A percentile compares a stretch with the other conserved stretches of the same genome.
These are phyloP conservation scores for Chlamydomonas sp. DNA, from an alignment of 139 green algal species.

Conservation along the genomic window DNA sequence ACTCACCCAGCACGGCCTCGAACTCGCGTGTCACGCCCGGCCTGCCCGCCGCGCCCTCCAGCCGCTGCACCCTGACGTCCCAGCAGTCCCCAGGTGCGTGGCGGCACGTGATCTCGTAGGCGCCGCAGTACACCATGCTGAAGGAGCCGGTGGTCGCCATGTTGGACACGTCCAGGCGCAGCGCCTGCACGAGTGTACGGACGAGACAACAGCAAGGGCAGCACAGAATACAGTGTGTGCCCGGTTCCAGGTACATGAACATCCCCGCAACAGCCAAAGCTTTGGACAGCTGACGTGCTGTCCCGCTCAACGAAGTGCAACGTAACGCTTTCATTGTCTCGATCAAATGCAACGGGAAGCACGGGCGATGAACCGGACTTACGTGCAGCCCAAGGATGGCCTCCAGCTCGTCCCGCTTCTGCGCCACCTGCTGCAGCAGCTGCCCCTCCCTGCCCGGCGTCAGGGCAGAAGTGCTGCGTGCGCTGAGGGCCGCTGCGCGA, in stretches of 20 bases:
- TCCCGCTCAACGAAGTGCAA: not conserved
- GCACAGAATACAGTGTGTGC: not conserved
- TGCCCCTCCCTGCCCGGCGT: conserved; percentile 7
- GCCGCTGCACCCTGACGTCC: not conserved
- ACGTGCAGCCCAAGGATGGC: conserved; percentile 40
- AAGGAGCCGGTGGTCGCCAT: conserved; percentile 11
- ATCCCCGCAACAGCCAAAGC: not conserved
- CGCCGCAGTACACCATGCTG: not conserved
- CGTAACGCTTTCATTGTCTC: not conserved
- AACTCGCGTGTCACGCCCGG: not conserved
- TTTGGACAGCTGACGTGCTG: not conserved
- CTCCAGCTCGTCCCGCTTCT: conserved; percentile 31
- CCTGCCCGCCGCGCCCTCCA: not conserved
- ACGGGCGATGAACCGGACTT: not conserved
- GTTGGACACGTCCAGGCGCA: conserved; percentile 2
- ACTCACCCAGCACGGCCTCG: not conserved
- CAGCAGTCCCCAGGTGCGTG: not conserved
- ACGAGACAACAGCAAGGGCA: not conserved
- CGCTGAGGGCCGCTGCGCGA: not conserved
- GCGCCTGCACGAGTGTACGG: not conserved
- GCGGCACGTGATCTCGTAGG: not conserved
- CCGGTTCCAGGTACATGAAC: not conserved
- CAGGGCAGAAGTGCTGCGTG: not conserved
- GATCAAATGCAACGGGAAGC: not conserved
- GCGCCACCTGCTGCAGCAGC: not conserved